Conservation (phyloP, 768 basidiomycete genomes). For the Boletus sensibilis region DNA sequence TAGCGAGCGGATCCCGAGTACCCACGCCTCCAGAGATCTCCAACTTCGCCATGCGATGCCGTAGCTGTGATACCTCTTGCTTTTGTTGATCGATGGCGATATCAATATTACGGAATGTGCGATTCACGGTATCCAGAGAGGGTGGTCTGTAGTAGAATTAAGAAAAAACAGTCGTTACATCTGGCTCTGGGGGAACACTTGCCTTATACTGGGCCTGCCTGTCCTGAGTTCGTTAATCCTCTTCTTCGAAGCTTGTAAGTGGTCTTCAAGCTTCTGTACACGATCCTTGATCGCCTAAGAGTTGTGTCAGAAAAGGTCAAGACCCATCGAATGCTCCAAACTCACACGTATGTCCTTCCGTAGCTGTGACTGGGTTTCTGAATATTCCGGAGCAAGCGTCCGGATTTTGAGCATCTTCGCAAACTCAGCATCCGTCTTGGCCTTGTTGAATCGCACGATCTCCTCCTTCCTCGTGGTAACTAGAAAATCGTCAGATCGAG, state of each 20-base stretch:
- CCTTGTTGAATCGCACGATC: slow-evolving; percentile 73
- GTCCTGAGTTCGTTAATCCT: slow-evolving; percentile 59
- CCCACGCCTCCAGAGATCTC: slow-evolving; percentile 34
- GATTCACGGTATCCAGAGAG: slow-evolving; percentile 77
- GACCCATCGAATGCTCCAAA: slow-evolving; percentile 4
- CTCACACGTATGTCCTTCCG: slow-evolving; percentile 70
- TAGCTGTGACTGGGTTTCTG: slow-evolving; percentile 77
- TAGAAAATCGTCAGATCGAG: slow-evolving; percentile 30
- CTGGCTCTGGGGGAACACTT: slow-evolving; percentile 19
- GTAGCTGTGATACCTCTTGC: slow-evolving; percentile 50
- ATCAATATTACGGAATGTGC: slow-evolving; percentile 85
- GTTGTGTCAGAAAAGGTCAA: slow-evolving; percentile 6
- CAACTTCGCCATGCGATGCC: slow-evolving; percentile 52
- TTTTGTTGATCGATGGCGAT: slow-evolving; percentile 62
- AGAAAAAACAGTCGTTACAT: neutral
- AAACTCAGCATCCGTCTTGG: slow-evolving; percentile 77
- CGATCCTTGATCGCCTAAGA: slow-evolving; percentile 65
- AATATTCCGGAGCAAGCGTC: slow-evolving; percentile 85
- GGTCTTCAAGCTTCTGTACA: slow-evolving; percentile 76
- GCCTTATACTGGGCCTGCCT: slow-evolving; percentile 65
- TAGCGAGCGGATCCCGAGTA: slow-evolving; percentile 42
- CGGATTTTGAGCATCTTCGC: slow-evolving; percentile 69
- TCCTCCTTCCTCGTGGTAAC: slow-evolving; percentile 84
- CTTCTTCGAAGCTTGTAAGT: slow-evolving; percentile 68
- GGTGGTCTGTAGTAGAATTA: slow-evolving; percentile 57